Evolutionary conservation across 106 monocot genomes (phyloP), one percentile per base, ranked within the genome.

Genomic region (Dendrobium catenatum): DNA sequence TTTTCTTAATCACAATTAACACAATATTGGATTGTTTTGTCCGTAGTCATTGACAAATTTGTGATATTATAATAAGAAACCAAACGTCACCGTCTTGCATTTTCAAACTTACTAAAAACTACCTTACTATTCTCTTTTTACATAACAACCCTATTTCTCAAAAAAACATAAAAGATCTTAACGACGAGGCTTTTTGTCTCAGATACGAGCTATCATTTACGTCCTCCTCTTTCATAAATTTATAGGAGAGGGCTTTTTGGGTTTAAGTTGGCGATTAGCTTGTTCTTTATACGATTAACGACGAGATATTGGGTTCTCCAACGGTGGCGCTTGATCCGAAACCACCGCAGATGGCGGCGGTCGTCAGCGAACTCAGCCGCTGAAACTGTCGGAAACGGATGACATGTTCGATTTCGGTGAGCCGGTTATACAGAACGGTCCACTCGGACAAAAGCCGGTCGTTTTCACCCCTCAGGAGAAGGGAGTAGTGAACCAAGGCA

Each of bases 371-470:
- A 31, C 76, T 20, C 15, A 83, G 59, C 22, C 79, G 54, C 10
- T 82, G 82, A 41, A 81, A 66, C 79, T 79, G 82, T 19, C 67
- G 43, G 22, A 76, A 44, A 5, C 80, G 27, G 72, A 82, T 31
- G 44, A 44, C 6, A 18, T 47, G 82, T 27, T 42, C 37, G 40
- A 86, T 67, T 55, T 83, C 80, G 0, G 67, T 41, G 54, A 86
- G 68, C 31, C 79, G 56, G 31, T 59, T 27, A 4, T 16, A 20
- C 9, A 86, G 79, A 9, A 42, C 7, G 24, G 42, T 24, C 42
- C 49, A 55, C 68, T 86, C 82, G 18, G n/a, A 55, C 42, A 48
- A 51, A 43, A 86, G 80, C 68, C 83, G 79, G 40, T 83, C 67
- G 80, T 83, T 86, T 0, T 86, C 79, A 6, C 68, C 66, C 31